Conservation (phyloP, 495 filamentous ascomycete genomes). For the Penicillium pancosmium region DNA sequence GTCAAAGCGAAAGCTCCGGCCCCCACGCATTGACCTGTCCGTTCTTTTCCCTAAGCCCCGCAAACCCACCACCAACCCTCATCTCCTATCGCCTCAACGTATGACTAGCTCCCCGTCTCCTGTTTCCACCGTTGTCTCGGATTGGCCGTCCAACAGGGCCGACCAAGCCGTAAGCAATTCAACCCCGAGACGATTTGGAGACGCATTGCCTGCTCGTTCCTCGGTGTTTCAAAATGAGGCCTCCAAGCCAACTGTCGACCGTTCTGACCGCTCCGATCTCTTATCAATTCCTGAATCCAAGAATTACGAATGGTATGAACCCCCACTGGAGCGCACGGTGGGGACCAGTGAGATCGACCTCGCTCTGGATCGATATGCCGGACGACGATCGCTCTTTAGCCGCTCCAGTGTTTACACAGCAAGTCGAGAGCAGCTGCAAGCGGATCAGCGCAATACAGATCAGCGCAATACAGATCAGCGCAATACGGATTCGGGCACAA, state of each 20-base stretch:
- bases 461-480: constrained; percentile 15
- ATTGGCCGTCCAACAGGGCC: constrained; percentile 23
- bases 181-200: constrained; percentile 29
- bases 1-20: constrained; percentile 45
- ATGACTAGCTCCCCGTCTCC: constrained; percentile 49
- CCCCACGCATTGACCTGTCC: constrained; percentile 48
- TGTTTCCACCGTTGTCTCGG: constrained; percentile 39
- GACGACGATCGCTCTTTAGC: constrained; percentile 29
- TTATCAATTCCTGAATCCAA: constrained; percentile 27
- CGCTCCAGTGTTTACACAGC: constrained; percentile 26
- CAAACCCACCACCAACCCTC: constrained; percentile 31
- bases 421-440: constrained; percentile 31
- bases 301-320: constrained; percentile 30
- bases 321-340: constrained; percentile 37
- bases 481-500: constrained; percentile 20
- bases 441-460: constrained; percentile 27
- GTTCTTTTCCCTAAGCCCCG: constrained; percentile 50
- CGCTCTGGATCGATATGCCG: constrained; percentile 39
- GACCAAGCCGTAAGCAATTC: constrained; percentile 19
- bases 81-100: constrained; percentile 49
- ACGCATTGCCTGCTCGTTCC: constrained; percentile 28
- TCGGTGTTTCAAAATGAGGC: constrained; percentile 15
- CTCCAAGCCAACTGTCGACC: constrained; percentile 8
- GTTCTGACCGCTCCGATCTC: constrained; percentile 23
- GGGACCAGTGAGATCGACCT: constrained; percentile 44